These are phyloP conservation scores for Heliocybe sulcata DNA, from an alignment of 1,284 basidiomycete genomes.

Conservation along the genomic window DNA sequence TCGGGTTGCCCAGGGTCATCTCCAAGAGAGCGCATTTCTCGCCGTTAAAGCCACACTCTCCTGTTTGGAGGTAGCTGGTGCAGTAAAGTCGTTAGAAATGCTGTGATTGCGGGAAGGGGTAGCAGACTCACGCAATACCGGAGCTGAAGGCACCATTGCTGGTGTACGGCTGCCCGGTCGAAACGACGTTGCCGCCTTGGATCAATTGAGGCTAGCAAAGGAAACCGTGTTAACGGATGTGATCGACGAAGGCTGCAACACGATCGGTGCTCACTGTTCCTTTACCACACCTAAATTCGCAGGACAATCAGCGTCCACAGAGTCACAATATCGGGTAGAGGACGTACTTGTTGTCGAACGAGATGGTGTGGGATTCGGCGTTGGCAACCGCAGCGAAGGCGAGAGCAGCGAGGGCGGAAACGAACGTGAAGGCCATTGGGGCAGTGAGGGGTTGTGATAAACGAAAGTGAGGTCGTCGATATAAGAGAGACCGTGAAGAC, in stretches of 20 bases:
- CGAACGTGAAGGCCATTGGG: constrained; percentile 22
- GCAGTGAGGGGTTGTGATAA: constrained; percentile 3
- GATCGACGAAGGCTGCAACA: background rate
- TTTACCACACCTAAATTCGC: constrained; percentile 22
- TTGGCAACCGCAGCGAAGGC: constrained; percentile 17
- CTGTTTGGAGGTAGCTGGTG: constrained; percentile 22
- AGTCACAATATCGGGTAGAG: background rate
- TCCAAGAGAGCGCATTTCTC: constrained; percentile 35
- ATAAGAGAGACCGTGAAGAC: background rate
- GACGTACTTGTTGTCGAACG: constrained; percentile 28
- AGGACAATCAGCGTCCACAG: constrained; percentile 1
- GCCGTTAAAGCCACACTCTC: constrained; percentile 31
- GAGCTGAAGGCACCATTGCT: constrained; percentile 18
- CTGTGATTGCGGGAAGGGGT: background rate
- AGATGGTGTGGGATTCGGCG: constrained; percentile 28
- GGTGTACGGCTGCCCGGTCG: constrained; percentile 25
- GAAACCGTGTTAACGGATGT: constrained; percentile 2
- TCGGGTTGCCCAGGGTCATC: constrained; percentile 34
- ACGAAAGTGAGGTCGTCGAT: background rate
- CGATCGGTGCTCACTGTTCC: constrained; percentile 23
- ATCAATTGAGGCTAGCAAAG: constrained; percentile 24
- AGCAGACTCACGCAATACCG: constrained; percentile 25
- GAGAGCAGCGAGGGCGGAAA: constrained; percentile 17
- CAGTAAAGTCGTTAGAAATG: background rate
- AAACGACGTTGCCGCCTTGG: constrained; percentile 21